Conservation (phyloP, 805 yeast genomes). For the Wilhelminamyces savonicus region DNA sequence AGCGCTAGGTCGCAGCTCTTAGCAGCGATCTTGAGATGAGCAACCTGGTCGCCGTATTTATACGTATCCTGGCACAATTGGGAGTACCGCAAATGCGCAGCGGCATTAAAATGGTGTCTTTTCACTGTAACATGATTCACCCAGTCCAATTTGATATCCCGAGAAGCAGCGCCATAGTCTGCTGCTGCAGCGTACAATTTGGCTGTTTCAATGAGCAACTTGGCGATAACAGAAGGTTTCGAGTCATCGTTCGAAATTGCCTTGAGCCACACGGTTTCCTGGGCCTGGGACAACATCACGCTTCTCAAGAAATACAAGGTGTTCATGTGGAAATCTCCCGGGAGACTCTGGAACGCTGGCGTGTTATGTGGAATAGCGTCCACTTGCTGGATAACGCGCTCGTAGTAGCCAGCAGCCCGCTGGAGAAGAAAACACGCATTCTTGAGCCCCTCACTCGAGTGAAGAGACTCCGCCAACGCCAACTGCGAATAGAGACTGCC, state of each 20-base stretch:
- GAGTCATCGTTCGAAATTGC: conserved; percentile 42
- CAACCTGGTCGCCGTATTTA: conserved; percentile 71
- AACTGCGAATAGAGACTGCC: conserved; percentile 58
- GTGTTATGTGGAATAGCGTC: conserved; percentile 5
- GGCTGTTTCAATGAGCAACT: conserved; percentile 58
- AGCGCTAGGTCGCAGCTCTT: conserved; percentile 30
- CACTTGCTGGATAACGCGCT: conserved; percentile 20
- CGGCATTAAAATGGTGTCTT: conserved; percentile 60
- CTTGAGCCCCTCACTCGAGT: conserved; percentile 51
- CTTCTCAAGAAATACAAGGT: conserved; percentile 45
- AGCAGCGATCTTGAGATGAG: conserved; percentile 43
- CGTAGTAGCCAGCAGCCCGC: conserved; percentile 63
- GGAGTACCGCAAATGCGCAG: conserved; percentile 61
- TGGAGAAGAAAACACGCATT: conserved; percentile 62
- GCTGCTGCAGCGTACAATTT: conserved; percentile 47
- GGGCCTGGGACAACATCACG: conserved; percentile 77
- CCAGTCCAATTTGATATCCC: conserved; percentile 55
- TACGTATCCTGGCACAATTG: conserved; percentile 37
- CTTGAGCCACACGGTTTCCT: conserved; percentile 78
- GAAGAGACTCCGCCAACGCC: conserved; percentile 42
- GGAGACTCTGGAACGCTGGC: neutral
- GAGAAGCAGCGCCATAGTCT: conserved; percentile 34
- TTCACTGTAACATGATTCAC: conserved; percentile 54
- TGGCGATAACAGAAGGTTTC: conserved; percentile 57
- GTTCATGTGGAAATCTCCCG: conserved; percentile 43